These are phyloP conservation scores for Cephalotrichum gorgonifer DNA, from an alignment of 2,329 filamentous ascomycete genomes.

Conservation along the genomic window DNA sequence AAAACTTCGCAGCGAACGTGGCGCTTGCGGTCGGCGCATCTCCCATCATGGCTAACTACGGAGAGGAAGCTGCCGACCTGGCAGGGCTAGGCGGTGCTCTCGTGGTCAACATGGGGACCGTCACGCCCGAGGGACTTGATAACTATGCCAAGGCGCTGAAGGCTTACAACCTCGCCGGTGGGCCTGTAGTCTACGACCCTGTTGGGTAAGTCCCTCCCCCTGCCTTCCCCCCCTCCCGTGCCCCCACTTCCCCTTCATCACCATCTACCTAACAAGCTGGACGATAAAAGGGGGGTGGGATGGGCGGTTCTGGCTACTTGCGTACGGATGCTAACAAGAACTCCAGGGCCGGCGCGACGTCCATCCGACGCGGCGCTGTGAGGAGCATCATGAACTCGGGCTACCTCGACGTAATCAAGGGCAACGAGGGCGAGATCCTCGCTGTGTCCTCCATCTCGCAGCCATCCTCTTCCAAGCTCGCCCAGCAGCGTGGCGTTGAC, in stretches of 20 bases:
- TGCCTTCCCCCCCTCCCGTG: background rate
- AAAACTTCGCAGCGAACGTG: conserved; percentile 90
- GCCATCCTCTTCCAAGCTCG: conserved; percentile 9
- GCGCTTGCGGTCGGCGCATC: conserved; percentile 75
- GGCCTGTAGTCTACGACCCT: conserved; percentile 77
- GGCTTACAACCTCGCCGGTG: conserved; percentile 70
- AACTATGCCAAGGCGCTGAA: conserved; percentile 65
- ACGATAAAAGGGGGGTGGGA: background rate
- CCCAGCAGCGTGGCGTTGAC: conserved; percentile 76
- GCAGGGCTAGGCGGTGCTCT: conserved; percentile 65
- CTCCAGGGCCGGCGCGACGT: conserved; percentile 63
- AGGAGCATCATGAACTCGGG: conserved; percentile 60
- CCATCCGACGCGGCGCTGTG: conserved; percentile 60
- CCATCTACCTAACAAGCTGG: background rate
- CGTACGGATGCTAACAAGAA: background rate
- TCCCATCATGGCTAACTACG: conserved; percentile 90
- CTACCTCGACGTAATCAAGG: conserved; percentile 83
- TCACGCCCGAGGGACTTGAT: conserved; percentile 61
- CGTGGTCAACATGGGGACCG: conserved; percentile 91
- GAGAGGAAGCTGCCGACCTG: conserved; percentile 73
- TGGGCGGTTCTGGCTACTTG: too few species aligned
- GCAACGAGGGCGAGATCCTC: conserved; percentile 81
- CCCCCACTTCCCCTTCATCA: background rate
- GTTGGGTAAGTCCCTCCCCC: conserved; percentile 51
- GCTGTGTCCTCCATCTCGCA: conserved; percentile 45